A percentile compares a stretch with the other conserved stretches of the same genome.
These are phyloP conservation scores for Globisporangium mamillatum DNA, from an alignment of 352 stramenopile species.

Conservation along the genomic window DNA sequence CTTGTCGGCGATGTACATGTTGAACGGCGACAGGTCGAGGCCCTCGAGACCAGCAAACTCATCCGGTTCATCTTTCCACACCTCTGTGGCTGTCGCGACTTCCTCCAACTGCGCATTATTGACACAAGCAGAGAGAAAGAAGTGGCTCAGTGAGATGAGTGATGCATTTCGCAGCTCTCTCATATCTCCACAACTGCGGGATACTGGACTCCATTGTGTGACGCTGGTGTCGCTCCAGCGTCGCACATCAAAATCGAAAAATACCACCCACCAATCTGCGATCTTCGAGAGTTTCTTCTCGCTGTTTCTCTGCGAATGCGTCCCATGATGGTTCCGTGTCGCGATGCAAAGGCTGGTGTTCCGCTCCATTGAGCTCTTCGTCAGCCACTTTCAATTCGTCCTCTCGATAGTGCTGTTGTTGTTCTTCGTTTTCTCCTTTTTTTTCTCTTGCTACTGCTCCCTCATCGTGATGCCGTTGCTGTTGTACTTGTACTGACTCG, in stretches of 20 bases:
- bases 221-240: neutral
- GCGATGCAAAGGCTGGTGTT: neutral
- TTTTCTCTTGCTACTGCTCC: neutral
- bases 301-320: neutral
- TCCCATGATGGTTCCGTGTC: neutral
- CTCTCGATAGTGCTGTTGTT: neutral
- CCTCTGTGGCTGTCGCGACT: neutral
- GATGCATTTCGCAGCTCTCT: neutral
- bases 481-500: neutral
- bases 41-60: slow-evolving; percentile 36
- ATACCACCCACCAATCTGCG: slow-evolving; percentile 10
- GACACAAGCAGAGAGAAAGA: neutral
- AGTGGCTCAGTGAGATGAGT: neutral
- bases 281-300: neutral
- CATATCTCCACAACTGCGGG: neutral
- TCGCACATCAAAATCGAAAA: neutral
- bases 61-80: neutral
- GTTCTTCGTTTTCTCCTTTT: neutral
- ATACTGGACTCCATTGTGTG: neutral
- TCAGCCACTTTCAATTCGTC: neutral
- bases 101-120: neutral
- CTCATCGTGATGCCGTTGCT: neutral
- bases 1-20: slow-evolving; percentile 50
- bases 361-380: neutral
- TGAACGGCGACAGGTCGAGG: slow-evolving; percentile 55